Base-by-base conservation (phyloP, 1,139 yeast genomes). In the Spencermartinsiella ligniputridi region DNA sequence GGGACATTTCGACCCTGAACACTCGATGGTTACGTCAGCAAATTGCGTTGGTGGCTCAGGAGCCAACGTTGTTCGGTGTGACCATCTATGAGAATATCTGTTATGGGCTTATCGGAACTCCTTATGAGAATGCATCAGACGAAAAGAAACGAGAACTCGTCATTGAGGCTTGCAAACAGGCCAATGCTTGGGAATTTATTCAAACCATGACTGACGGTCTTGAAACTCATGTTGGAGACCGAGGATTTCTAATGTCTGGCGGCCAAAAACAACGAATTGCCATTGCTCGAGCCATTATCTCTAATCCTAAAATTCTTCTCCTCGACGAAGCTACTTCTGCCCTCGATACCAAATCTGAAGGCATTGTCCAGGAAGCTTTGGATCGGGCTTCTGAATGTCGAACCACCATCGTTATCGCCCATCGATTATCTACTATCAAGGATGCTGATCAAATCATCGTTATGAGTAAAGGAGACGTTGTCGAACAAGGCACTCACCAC, bases 181-280 rank as follows among this genome's bases (percentile, higher is more conserved):
- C 74, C 32, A 64, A 68, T 40, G 72, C 74, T 3, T 68, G 66
- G 57, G 71, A 68, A 33, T 69, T 70, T 43, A 67, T 70, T 39
- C 58, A 56, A 44, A 53, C 55, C 15, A 49, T 70, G 51, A 58
- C 70, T 12, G 68, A 69, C 2, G 73, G 73, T 1, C 57, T 68
- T 19, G 76, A 79, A 41, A 80, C 86, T 0, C 63, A 69, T 22
- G 73, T 81, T 21, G 84, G 84, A 2, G 72, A 69, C 49, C 76
- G 83, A 2, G 77, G 79, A 34, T 62, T 65, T 47, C 70, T 66
- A 38, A 64, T 81, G 52, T 78, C 84, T 58, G 96, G 96, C 32
- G 97, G 97, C 3, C 96, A 88, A 61, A 86, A 86, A 62, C 97
- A 88, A 66, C 74, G 96, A 58, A 78, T 88, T 39, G 96, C 96